These are phyloP conservation scores for Karstenula rhodostoma DNA, from an alignment of 2,329 filamentous ascomycete genomes.

Conservation along the genomic window DNA sequence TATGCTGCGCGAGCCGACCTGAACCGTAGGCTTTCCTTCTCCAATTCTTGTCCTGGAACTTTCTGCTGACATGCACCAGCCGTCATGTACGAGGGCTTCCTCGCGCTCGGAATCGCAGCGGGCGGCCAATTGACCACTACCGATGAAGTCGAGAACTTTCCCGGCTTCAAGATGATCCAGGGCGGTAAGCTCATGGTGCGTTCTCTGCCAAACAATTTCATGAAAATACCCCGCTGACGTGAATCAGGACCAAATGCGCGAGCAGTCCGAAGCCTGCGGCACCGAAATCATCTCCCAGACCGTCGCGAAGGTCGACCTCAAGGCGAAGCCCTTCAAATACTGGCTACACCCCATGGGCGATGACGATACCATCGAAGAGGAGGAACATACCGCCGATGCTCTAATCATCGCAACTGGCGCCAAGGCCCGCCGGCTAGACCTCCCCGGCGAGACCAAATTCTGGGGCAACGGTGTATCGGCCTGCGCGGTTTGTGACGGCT, in stretches of 20 bases:
- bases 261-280: slow-evolving; percentile 89
- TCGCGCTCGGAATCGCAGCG: slow-evolving; percentile 94
- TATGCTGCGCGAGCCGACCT: slow-evolving; percentile 95
- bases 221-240: slow-evolving; percentile 21
- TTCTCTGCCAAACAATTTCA: slow-evolving; percentile 4
- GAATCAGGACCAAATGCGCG: slow-evolving; percentile 81
- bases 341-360: slow-evolving; percentile 79
- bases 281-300: slow-evolving; percentile 95
- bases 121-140: slow-evolving; percentile 98
- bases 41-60: too few relatives aligned
- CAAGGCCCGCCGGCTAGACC: slow-evolving; percentile 81
- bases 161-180: slow-evolving; percentile 91
- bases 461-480: slow-evolving; percentile 98
- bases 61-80: slow-evolving; percentile 57
- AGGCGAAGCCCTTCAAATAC: slow-evolving; percentile 87
- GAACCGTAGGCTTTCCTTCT: slow-evolving; percentile 69
- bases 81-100: slow-evolving; percentile 96
- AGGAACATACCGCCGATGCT: slow-evolving; percentile 84
- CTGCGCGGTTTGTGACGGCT: slow-evolving; percentile 96
- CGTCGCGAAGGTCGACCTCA: slow-evolving; percentile 84
- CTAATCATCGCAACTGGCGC: slow-evolving; percentile 96
- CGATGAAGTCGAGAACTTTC: slow-evolving; percentile 98
- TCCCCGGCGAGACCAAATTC: slow-evolving; percentile 91
- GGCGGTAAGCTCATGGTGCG: slow-evolving; percentile 84
- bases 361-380: slow-evolving; percentile 72